Percentiles rank a stretch among this genome's conserved stretches.
Evolutionary conservation across 176 grass and related monocot species (phyloP).

Genomic region (Aegilops bicornis): DNA sequence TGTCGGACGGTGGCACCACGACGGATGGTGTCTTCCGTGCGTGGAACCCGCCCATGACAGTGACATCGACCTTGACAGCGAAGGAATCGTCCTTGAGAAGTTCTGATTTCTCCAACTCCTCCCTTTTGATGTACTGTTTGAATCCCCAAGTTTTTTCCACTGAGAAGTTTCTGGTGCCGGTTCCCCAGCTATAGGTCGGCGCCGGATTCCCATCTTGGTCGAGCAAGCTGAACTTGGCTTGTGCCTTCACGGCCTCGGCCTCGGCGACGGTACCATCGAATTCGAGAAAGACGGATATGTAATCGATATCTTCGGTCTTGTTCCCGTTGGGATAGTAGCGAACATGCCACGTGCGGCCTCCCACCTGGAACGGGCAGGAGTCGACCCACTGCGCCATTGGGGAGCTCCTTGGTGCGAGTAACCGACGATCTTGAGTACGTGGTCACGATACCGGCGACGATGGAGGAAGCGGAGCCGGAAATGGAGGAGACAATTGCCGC

Average conservation of each 20-base stretch:
- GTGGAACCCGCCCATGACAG: background rate
- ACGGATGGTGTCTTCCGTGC: background rate
- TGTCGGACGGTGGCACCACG: conserved; percentile 20
- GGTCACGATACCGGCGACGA: background rate
- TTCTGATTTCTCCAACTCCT: background rate
- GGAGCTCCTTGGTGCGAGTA: background rate
- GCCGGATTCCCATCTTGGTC: background rate
- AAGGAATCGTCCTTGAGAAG: conserved; percentile 22
- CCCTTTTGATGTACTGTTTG: background rate
- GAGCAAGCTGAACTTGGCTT: background rate
- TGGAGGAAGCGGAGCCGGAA: background rate
- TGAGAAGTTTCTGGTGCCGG: background rate
- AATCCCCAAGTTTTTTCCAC: background rate
- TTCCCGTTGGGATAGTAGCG: background rate
- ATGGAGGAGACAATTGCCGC: background rate
- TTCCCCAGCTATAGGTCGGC: background rate
- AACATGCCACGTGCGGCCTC: background rate
- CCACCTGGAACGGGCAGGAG: background rate
- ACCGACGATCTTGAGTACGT: background rate
- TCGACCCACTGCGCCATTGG: background rate
- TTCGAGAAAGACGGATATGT: background rate
- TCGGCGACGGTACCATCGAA: background rate
- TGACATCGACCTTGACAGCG: background rate
- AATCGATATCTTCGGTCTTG: fast-evolving
- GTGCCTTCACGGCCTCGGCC: background rate